A percentile compares a stretch with the other conserved stretches of the same genome.
Evolutionary conservation across 768 basidiomycete species (phyloP).

Genomic region (Mycena venus): DNA sequence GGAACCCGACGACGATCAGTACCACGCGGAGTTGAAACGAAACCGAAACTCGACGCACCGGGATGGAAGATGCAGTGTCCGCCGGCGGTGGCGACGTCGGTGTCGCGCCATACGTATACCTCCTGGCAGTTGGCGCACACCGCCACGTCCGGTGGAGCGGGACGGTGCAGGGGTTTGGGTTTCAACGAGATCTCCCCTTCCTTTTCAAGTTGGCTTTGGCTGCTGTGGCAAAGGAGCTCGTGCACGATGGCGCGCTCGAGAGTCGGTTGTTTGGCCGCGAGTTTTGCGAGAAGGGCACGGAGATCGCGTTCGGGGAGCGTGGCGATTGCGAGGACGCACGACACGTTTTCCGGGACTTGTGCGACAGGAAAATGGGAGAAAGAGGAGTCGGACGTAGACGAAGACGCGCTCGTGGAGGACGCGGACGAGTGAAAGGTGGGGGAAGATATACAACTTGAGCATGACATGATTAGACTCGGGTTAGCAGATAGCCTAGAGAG

Average conservation of each 20-base stretch:
- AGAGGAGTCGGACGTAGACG: conserved; percentile 3
- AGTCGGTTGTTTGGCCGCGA: conserved; percentile 50
- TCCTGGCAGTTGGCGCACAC: conserved; percentile 38
- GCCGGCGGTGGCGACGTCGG: background rate
- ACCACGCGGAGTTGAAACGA: background rate
- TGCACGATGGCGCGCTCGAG: conserved; percentile 55
- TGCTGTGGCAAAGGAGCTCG: too few relatives aligned
- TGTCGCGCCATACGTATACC: conserved; percentile 8
- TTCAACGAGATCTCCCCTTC: too few relatives aligned
- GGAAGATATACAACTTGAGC: conserved; percentile 23
- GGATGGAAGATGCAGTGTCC: conserved; percentile 49
- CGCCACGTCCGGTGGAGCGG: conserved; percentile 8
- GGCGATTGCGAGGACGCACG: conserved; percentile 47
- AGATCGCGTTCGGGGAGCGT: conserved; percentile 53
- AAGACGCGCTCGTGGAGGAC: background rate
- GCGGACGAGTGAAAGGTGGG: conserved; percentile 12
- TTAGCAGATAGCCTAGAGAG: background rate
- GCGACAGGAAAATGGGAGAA: conserved; percentile 34
- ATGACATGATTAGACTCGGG: background rate
- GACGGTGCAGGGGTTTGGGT: conserved; percentile 14
- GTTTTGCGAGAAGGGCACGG: conserved; percentile 53
- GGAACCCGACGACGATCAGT: conserved; percentile 9
- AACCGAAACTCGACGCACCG: conserved; percentile 39
- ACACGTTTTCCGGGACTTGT: background rate
- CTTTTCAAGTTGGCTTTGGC: conserved; percentile 29